Percentiles rank a stretch among this genome's conserved stretches.
Conservation (phyloP, 1,139 yeast species). For the Ogataea hybrid region DNA sequence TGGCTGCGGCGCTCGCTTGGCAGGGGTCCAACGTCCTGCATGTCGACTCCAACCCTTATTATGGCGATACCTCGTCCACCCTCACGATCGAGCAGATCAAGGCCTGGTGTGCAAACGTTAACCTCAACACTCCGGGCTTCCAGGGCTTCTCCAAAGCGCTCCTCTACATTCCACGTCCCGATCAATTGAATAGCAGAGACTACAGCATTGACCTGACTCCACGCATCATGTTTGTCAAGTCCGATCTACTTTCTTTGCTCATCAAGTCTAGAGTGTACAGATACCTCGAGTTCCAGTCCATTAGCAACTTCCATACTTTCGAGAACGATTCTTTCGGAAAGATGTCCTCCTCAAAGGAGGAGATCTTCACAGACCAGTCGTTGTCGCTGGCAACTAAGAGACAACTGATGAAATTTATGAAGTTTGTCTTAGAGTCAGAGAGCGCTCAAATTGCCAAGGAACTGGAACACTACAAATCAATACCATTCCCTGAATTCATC, state of each 20-base stretch:
- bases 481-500: slow-evolving; percentile 55
- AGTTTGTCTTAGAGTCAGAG: slow-evolving; percentile 78
- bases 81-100: slow-evolving; percentile 81
- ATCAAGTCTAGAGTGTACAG: slow-evolving; percentile 84
- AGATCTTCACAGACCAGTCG: slow-evolving; percentile 87
- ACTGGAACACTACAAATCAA: slow-evolving; percentile 54
- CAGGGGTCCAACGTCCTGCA: slow-evolving; percentile 91
- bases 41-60: slow-evolving; percentile 76
- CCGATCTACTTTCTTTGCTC: slow-evolving; percentile 76
- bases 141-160: slow-evolving; percentile 59
- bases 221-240: slow-evolving; percentile 80
- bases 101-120: slow-evolving; percentile 74
- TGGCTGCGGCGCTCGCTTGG: slow-evolving; percentile 96
- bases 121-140: slow-evolving; percentile 35
- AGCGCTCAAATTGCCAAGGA: slow-evolving; percentile 43
- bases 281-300: slow-evolving; percentile 88
- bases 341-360: slow-evolving; percentile 81
- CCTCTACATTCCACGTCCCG: slow-evolving; percentile 67
- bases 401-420: slow-evolving; percentile 86
- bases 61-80: slow-evolving; percentile 88
- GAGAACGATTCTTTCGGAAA: slow-evolving; percentile 90
- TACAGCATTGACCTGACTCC: slow-evolving; percentile 92
- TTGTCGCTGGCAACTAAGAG: slow-evolving; percentile 77
- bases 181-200: slow-evolving; percentile 59
- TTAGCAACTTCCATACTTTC: slow-evolving; percentile 85